Evolutionary conservation across 2,329 filamentous ascomycete genomes (phyloP).

Genomic region (Orbilia blumenaviensis): DNA sequence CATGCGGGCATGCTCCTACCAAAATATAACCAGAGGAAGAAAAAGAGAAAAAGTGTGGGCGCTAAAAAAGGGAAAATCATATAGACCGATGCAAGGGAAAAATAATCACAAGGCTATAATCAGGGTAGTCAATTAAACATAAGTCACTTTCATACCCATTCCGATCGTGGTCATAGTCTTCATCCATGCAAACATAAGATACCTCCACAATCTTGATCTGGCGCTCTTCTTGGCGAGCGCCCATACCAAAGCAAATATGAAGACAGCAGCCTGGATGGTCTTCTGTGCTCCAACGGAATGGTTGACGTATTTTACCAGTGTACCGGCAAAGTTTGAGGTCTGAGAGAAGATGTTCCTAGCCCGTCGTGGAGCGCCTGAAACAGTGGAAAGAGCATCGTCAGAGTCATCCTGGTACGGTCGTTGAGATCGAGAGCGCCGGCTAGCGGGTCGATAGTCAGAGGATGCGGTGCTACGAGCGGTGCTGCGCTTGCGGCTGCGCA

Average conservation of each 20-base stretch:
- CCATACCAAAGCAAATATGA: slow-evolving; percentile 79
- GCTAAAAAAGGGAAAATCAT: slow-evolving; percentile 9
- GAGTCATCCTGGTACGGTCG: slow-evolving; percentile 44
- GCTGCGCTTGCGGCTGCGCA: slow-evolving; percentile 67
- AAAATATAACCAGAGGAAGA: not conserved
- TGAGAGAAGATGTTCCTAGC: slow-evolving; percentile 40
- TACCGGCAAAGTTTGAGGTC: slow-evolving; percentile 54
- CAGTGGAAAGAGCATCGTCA: slow-evolving; percentile 39
- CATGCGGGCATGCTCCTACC: slow-evolving; percentile 13
- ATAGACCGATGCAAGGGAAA: slow-evolving; percentile 5
- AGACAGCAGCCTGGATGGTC: slow-evolving; percentile 74
- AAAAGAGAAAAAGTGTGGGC: not conserved
- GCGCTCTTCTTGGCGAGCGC: slow-evolving; percentile 79
- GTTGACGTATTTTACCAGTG: slow-evolving; percentile 61
- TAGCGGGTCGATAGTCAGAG: slow-evolving; percentile 53
- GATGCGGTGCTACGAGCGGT: slow-evolving; percentile 66
- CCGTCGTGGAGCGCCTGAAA: slow-evolving; percentile 35
- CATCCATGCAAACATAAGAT: slow-evolving; percentile 76
- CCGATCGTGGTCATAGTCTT: slow-evolving; percentile 86
- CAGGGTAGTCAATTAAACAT: slow-evolving; percentile 70
- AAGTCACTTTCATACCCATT: slow-evolving; percentile 97
- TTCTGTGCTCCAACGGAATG: slow-evolving; percentile 66
- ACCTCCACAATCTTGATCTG: slow-evolving; percentile 75
- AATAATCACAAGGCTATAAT: slow-evolving; percentile 2
- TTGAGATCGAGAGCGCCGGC: slow-evolving; percentile 48